These are phyloP conservation scores for Alternaria postmessia DNA, from an alignment of 2,329 filamentous ascomycete species.

Conservation along the genomic window DNA sequence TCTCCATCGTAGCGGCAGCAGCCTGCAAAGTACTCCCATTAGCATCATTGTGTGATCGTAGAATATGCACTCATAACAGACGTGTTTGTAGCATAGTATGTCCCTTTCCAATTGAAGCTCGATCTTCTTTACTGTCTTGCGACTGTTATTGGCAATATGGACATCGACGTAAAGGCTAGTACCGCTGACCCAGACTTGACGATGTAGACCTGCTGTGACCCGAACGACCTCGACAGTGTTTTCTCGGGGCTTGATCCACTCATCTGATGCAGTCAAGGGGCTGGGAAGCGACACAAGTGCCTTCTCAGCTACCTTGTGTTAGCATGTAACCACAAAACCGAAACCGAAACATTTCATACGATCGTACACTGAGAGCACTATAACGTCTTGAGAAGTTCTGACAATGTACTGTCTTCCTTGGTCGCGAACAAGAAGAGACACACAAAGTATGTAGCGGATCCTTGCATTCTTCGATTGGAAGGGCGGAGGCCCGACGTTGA, in stretches of 20 bases:
- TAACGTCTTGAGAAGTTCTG: conserved; percentile 59
- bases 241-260: conserved; percentile 53
- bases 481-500: conserved; percentile 63
- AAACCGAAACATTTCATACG: conserved; percentile 45
- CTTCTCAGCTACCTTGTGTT: conserved; percentile 56
- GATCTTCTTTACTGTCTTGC: conserved; percentile 59
- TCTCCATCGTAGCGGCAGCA: conserved; percentile 59
- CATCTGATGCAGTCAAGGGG: conserved; percentile 60
- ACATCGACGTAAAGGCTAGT: conserved; percentile 64
- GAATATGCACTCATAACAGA: conserved; percentile 29
- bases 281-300: conserved; percentile 62
- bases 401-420: conserved; percentile 60
- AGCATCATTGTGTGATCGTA: conserved; percentile 18
- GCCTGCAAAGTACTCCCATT: conserved; percentile 45
- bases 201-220: conserved; percentile 62
- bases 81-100: conserved; percentile 61
- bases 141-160: conserved; percentile 60
- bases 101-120: conserved; percentile 62
- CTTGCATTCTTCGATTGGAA: conserved; percentile 61
- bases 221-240: conserved; percentile 55
- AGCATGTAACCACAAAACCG: neutral
- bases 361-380: conserved; percentile 63
- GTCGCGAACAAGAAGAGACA: conserved; percentile 58
- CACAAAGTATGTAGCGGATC: conserved; percentile 60
- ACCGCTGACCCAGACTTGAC: conserved; percentile 67